Conservation (phyloP, 257 asterid genomes). For the Cruciata laevipes region DNA sequence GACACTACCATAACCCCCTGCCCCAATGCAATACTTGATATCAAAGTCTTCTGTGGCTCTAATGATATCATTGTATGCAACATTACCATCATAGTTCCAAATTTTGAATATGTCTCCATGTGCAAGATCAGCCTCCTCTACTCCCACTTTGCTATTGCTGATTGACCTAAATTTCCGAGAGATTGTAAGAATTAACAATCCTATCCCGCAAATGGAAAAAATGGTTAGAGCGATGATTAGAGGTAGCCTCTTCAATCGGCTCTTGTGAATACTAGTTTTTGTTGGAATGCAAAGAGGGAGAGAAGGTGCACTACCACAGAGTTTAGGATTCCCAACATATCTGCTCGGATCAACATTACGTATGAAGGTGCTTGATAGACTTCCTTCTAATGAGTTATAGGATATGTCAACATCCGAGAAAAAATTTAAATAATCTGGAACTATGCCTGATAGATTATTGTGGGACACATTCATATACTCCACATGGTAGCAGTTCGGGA, state of each 20-base stretch:
- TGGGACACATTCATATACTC: neutral
- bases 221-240: neutral
- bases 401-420: neutral
- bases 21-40: slow-evolving; percentile 6
- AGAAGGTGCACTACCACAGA: neutral
- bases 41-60: slow-evolving; percentile 2
- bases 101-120: neutral
- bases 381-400: neutral
- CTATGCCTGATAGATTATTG: neutral
- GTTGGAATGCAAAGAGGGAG: neutral
- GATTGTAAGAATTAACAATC: neutral
- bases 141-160: neutral
- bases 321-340: neutral
- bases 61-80: slow-evolving; percentile 5
- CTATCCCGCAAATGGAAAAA: neutral
- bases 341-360: neutral
- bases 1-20: slow-evolving; percentile 4
- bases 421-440: neutral
- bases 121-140: neutral
- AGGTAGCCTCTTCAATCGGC: too few species aligned
- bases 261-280: neutral
- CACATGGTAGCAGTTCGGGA: neutral
- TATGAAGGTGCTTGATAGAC: neutral
- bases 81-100: slow-evolving; percentile 3
- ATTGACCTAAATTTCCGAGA: too few species aligned